phyloP scores from a whole-genome alignment of 345 rosid species.

The Psidium guajava region DNA sequence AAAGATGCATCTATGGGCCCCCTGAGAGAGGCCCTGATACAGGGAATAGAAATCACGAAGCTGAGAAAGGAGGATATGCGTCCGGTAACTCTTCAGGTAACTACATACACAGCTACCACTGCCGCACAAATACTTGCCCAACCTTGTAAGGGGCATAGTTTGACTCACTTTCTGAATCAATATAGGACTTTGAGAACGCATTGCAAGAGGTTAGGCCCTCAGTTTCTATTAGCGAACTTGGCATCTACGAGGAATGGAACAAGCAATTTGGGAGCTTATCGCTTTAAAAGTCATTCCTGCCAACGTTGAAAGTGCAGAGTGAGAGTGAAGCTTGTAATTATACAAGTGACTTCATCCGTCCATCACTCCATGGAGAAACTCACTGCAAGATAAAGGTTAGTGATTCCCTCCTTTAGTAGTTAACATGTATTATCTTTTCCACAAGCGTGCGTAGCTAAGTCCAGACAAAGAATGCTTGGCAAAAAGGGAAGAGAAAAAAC shows the following conservation, averaged over 20 bases:
- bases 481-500: background rate
- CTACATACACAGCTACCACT: background rate
- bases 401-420: background rate
- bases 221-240: conserved; percentile 71
- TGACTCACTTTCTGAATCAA: background rate
- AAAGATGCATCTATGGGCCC: conserved; percentile 99
- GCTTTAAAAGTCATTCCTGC: conserved; percentile 15
- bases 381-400: background rate
- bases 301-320: background rate
- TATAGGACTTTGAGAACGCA: conserved; percentile 67
- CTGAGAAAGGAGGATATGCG: conserved; percentile 83
- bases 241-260: conserved; percentile 77
- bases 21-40: conserved; percentile 80
- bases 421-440: background rate
- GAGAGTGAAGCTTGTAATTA: background rate
- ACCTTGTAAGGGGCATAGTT: background rate
- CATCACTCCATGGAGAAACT: background rate
- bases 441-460: background rate
- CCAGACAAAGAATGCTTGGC: background rate
- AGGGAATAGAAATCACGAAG: conserved; percentile 73
- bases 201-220: conserved; percentile 91
- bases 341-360: background rate
- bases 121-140: background rate
- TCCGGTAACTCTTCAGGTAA: conserved; percentile 64
- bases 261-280: conserved; percentile 83